Evolutionary conservation across 1,284 basidiomycete species (phyloP).

Genomic region (Naganishia albida): DNA sequence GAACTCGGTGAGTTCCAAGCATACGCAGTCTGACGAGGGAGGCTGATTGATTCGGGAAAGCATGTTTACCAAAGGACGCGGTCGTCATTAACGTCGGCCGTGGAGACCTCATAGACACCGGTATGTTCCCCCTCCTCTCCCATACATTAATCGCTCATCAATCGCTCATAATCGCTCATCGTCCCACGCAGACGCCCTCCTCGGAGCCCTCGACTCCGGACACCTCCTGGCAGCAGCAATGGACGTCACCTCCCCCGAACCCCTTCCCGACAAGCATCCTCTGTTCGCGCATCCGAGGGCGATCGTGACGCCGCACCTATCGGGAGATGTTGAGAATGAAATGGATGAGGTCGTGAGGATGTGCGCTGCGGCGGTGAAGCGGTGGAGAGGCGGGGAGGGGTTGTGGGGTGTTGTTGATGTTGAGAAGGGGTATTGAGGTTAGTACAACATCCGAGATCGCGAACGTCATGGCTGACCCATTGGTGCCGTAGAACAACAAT

Average conservation of each 20-base stretch:
- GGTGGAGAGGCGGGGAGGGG: slow-evolving; percentile 43
- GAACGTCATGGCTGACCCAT: background rate
- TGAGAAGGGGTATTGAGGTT: slow-evolving; percentile 48
- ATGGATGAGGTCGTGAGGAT: slow-evolving; percentile 46
- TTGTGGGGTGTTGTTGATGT: slow-evolving; percentile 48
- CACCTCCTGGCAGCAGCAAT: slow-evolving; percentile 46
- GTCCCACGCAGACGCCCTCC: slow-evolving; percentile 41
- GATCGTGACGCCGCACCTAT: slow-evolving; percentile 50
- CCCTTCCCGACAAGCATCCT: slow-evolving; percentile 47
- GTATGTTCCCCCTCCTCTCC: slow-evolving; percentile 1
- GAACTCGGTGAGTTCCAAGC: slow-evolving; percentile 40
- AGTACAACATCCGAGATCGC: background rate
- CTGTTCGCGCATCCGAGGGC: slow-evolving; percentile 48
- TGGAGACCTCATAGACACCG: slow-evolving; percentile 44
- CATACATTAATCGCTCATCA: background rate
- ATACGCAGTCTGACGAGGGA: background rate
- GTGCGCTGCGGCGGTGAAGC: slow-evolving; percentile 49
- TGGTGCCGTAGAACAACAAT: background rate
- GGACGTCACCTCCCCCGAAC: slow-evolving; percentile 55
- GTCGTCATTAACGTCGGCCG: slow-evolving; percentile 54
- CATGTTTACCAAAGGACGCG: slow-evolving; percentile 42
- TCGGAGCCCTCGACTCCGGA: slow-evolving; percentile 39
- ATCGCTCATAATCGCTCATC: background rate
- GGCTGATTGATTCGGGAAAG: background rate
- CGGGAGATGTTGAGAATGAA: slow-evolving; percentile 45